A percentile compares a stretch with the other conserved stretches of the same genome.
phyloP scores from a whole-genome alignment of 495 filamentous ascomycete species.

The Podospora australis region DNA sequence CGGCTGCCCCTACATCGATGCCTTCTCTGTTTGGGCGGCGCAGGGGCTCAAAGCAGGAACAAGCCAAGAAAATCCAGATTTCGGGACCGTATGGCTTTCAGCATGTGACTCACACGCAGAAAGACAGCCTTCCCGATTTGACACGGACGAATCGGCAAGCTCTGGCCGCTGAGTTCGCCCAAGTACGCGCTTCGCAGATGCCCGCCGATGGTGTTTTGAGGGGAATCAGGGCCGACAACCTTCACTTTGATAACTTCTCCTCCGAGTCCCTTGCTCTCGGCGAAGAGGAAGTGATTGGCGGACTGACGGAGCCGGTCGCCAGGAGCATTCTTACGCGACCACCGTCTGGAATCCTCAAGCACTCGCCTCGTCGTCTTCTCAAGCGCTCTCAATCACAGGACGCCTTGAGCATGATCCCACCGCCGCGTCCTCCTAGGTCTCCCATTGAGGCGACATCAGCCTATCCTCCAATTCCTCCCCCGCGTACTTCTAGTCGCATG shows the following conservation, averaged over 20 bases:
- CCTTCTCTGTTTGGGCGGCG: conserved; percentile 33
- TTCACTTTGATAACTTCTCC: conserved; percentile 59
- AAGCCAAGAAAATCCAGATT: conserved; percentile 45
- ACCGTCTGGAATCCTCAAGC: conserved; percentile 18
- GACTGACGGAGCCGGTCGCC: conserved; percentile 2
- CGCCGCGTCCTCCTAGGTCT: conserved; percentile 44
- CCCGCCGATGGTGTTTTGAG: conserved; percentile 50
- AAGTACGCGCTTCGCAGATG: conserved; percentile 60
- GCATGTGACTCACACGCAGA: conserved; percentile 72
- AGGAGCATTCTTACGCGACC: conserved; percentile 14
- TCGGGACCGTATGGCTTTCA: conserved; percentile 86
- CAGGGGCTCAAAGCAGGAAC: conserved; percentile 29
- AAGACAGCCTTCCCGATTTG: conserved; percentile 54
- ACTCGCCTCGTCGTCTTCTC: conserved; percentile 26
- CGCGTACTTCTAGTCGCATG: conserved; percentile 44
- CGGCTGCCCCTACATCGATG: conserved; percentile 12
- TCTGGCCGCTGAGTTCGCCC: conserved; percentile 59
- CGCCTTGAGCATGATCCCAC: conserved; percentile 34
- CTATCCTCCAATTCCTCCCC: conserved; percentile 30
- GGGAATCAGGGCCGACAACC: conserved; percentile 57
- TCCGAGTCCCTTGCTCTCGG: conserved; percentile 40
- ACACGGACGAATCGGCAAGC: conserved; percentile 53
- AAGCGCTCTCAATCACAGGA: conserved; percentile 43
- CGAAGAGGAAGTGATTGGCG: conserved; percentile 21
- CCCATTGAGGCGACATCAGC: conserved; percentile 30